A percentile compares a stretch with the other conserved stretches of the same genome.
Conservation (phyloP, 352 stramenopile genomes). For the Aphanomyces euteiches region DNA sequence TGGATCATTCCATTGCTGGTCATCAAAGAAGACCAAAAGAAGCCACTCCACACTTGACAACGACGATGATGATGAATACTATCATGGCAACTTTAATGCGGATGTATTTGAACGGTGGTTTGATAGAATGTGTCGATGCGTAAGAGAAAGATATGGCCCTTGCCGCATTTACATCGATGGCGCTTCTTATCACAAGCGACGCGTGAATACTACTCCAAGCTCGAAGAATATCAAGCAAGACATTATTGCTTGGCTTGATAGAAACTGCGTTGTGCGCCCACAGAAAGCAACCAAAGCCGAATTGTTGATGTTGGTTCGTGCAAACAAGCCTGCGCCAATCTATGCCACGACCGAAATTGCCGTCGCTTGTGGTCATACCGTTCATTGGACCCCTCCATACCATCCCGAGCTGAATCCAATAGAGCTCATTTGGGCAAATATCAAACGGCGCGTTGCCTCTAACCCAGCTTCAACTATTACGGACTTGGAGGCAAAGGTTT, state of each 20-base stretch:
- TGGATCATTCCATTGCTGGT: conserved; percentile 1
- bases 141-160: conserved; percentile 2
- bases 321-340: neutral
- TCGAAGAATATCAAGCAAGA: neutral
- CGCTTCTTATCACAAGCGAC: conserved; percentile 26
- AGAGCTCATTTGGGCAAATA: no score
- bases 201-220: conserved; percentile 5
- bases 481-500: no score
- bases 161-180: conserved; percentile 28
- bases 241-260: neutral
- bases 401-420: no score
- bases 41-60: no score
- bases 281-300: neutral
- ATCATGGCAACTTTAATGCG: conserved; percentile 30
- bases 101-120: conserved; percentile 29
- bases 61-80: conserved; percentile 24
- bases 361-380: no score
- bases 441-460: no score
- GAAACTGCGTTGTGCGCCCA: neutral
- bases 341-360: no score
- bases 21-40: neutral
- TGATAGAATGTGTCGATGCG: neutral
- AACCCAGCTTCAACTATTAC: no score
- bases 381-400: no score
- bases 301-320: conserved; percentile 3